A percentile compares a stretch with the other conserved stretches of the same genome.
These are phyloP conservation scores for Saccharomyces cerevisiae DNA, from an alignment of 805 yeast species.

Conservation along the genomic window DNA sequence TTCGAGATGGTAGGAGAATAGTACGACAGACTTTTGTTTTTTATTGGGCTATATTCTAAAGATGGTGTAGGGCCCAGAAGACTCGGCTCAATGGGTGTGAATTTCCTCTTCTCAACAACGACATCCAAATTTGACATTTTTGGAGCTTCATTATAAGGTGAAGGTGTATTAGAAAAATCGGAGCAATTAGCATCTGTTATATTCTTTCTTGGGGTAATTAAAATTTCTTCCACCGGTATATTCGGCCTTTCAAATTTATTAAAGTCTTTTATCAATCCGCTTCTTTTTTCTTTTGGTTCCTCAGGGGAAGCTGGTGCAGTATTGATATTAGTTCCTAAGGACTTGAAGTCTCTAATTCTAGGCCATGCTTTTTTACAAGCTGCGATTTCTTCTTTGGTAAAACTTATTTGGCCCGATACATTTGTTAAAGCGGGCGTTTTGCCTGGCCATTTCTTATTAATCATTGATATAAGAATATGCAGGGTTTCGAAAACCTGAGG, in stretches of 20 bases:
- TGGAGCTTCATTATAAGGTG: neutral
- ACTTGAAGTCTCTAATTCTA: slow-evolving; percentile 69
- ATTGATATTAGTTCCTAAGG: slow-evolving; percentile 36
- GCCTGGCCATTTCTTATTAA: slow-evolving; percentile 45
- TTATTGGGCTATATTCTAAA: slow-evolving; percentile 22
- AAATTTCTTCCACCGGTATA: neutral
- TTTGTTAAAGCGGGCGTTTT: slow-evolving; percentile 54
- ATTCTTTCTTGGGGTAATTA: neutral
- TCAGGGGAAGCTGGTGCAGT: slow-evolving; percentile 10
- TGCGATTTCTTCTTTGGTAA: slow-evolving; percentile 60
- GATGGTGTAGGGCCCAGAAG: slow-evolving; percentile 10
- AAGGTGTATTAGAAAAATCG: neutral
- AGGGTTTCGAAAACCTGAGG: slow-evolving; percentile 92
- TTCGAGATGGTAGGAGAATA: slow-evolving; percentile 29
- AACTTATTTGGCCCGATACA: slow-evolving; percentile 49
- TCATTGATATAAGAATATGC: slow-evolving; percentile 75
- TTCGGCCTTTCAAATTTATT: slow-evolving; percentile 4
- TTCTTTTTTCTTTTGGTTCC: slow-evolving; percentile 3
- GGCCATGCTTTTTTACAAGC: slow-evolving; percentile 57
- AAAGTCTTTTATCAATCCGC: slow-evolving; percentile 23
- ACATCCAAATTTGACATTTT: neutral
- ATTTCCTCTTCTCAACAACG: slow-evolving; percentile 5
- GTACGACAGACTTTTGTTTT: slow-evolving; percentile 22
- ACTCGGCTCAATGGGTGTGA: slow-evolving; percentile 5
- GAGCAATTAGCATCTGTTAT: neutral